Base-by-base conservation (phyloP, 805 yeast genomes). In the Pachysolen tannophilus region DNA sequence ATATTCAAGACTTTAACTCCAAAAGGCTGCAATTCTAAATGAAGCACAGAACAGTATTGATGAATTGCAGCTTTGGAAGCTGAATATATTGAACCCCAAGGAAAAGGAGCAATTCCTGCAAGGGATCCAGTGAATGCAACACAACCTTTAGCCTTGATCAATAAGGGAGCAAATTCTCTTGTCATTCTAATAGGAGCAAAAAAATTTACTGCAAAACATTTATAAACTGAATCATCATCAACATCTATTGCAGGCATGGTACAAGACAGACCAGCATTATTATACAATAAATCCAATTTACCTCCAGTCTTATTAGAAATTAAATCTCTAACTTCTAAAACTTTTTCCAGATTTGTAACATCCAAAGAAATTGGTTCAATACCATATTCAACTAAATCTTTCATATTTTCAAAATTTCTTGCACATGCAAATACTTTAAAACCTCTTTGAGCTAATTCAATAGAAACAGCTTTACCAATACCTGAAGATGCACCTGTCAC, bases 21-120 rank as follows among this genome's bases (percentile, higher is more conserved):
- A 46, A 81, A 78, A 3, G 85, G 82, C 50, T 72, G 72, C 68
- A 83, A 52, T 54, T 83, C 94, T 18, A 77, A 49, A 34, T 78
- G 70, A 37, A 83, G 57, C 2, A 67, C 68, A 27, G 72, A 68
- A 0, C 85, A 82, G 48, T 76, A 83, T 44, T 72, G 78, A 44
- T 81, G 85, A 38, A 83, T 74, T 0, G 90, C 88, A 5, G 88
- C 85, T 48, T 83, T 83, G 1, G 81, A 53, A 1, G 88, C 67
- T 21, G 78, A 68, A 49, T 83, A 83, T 20, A 76, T 61, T 10
- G 79, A 64, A 1, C 79, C 74, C 53, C 77, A 82, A 18, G 94
- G 94, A 59, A 82, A 75, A 3, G 84, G 77, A 9, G 69, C 56
- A 11, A 73, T 36, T 1, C 85, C 92, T 11, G 81, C 70, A 3